phyloP scores from a whole-genome alignment of 352 stramenopile species.

The Pythium monospermum region DNA sequence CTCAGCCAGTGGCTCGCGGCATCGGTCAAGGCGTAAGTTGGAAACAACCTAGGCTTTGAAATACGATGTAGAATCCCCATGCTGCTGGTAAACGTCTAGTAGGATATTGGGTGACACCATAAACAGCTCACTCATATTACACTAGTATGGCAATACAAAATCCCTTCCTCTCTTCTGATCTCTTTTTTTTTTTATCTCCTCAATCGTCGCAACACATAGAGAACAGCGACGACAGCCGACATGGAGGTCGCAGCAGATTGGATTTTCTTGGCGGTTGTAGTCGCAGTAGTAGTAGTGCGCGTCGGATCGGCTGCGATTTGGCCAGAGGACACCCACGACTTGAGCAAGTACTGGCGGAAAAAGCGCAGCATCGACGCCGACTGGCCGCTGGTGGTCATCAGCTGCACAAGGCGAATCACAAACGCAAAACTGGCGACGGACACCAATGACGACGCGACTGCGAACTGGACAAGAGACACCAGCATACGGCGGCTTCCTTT shows the following conservation, averaged over 20 bases:
- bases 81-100: no score
- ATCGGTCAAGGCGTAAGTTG: conserved; percentile 12
- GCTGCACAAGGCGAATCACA: conserved; percentile 22
- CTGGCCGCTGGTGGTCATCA: conserved; percentile 15
- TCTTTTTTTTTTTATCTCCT: conserved; percentile 7
- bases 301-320: conserved; percentile 21
- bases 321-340: conserved; percentile 8
- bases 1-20: conserved; percentile 50
- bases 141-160: neutral
- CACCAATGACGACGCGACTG: conserved; percentile 50
- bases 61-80: no score
- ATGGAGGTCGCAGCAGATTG: conserved; percentile 32
- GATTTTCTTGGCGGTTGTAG: conserved; percentile 24
- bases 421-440: conserved; percentile 53
- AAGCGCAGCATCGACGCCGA: conserved; percentile 15
- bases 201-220: conserved; percentile 24
- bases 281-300: neutral
- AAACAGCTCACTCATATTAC: no score
- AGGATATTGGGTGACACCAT: no score
- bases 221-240: conserved; percentile 29
- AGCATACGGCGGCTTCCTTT: conserved; percentile 55
- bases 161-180: neutral
- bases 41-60: neutral
- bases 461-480: conserved; percentile 51
- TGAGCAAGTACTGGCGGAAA: conserved; percentile 23